Conservation (phyloP, 1,284 basidiomycete genomes). For the Neonothopanus nambi region DNA sequence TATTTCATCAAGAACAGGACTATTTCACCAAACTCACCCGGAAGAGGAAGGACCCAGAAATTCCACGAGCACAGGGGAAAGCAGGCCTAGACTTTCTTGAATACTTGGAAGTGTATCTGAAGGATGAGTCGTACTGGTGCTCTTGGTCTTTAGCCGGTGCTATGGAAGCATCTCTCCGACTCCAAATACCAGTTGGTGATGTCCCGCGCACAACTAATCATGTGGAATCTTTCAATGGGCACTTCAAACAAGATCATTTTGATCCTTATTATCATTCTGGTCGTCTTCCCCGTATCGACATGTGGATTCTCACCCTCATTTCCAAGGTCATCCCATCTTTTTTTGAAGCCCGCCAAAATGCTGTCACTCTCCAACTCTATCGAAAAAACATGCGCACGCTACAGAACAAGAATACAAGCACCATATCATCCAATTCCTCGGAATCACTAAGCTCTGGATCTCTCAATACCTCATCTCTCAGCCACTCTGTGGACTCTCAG, state of each 20-base stretch:
- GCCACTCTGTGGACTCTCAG: too few relatives aligned
- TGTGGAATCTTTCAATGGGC: conserved; percentile 29
- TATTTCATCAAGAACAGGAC: conserved; percentile 19
- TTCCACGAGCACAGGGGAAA: conserved; percentile 17
- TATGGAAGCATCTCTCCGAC: conserved; percentile 15
- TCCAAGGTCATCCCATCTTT: conserved; percentile 9
- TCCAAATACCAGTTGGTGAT: conserved; percentile 14
- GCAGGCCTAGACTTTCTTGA: conserved; percentile 22
- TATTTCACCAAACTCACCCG: conserved; percentile 17
- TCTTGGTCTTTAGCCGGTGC: conserved; percentile 27
- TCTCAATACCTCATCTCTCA: too few relatives aligned
- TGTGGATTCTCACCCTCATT: conserved; percentile 10
- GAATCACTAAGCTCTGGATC: too few relatives aligned
- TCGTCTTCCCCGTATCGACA: conserved; percentile 9
- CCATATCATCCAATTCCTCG: background rate
- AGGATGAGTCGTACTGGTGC: conserved; percentile 20
- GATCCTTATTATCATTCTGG: conserved; percentile 7
- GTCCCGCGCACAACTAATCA: conserved; percentile 25
- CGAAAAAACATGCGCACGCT: background rate
- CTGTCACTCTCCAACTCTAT: background rate
- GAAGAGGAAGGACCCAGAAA: background rate
- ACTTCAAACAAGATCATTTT: conserved; percentile 7
- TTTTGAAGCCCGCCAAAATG: background rate
- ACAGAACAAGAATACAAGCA: background rate
- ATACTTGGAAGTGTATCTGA: conserved; percentile 21